phyloP scores from a whole-genome alignment of 495 filamentous ascomycete genomes.

The Acidomyces sp. region DNA sequence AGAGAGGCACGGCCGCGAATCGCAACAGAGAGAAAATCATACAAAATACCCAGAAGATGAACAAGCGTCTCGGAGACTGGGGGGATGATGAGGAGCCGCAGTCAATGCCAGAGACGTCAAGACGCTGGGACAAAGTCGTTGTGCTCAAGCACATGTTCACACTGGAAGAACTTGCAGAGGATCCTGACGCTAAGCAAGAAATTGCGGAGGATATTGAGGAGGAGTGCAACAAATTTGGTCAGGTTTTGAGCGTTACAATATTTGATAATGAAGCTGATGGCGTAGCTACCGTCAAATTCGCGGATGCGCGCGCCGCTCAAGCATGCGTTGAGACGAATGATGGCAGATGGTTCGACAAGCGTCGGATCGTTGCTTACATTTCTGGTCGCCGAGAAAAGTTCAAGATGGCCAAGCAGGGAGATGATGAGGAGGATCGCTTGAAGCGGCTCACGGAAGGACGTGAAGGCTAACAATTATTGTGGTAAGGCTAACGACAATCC shows the following conservation, averaged over 20 bases:
- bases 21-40: conserved; percentile 72
- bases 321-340: conserved; percentile 69
- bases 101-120: conserved; percentile 39
- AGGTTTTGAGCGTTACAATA: conserved; percentile 80
- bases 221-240: conserved; percentile 74
- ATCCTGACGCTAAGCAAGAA: conserved; percentile 63
- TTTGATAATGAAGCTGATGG: conserved; percentile 83
- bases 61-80: conserved; percentile 85
- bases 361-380: conserved; percentile 63
- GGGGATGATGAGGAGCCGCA: conserved; percentile 64
- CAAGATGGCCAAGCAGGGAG: conserved; percentile 45
- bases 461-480: no score
- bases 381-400: conserved; percentile 65
- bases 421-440: conserved; percentile 26
- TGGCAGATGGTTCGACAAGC: conserved; percentile 64
- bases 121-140: conserved; percentile 63
- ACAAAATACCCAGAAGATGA: conserved; percentile 72
- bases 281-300: conserved; percentile 71
- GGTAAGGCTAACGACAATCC: no score
- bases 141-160: conserved; percentile 95
- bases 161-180: conserved; percentile 66
- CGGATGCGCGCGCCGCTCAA: conserved; percentile 51
- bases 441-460: conserved; percentile 31
- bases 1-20: conserved; percentile 35
- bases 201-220: conserved; percentile 91